These are phyloP conservation scores for Nicotiana benthamiana DNA, from an alignment of 257 asterid species.

Conservation along the genomic window DNA sequence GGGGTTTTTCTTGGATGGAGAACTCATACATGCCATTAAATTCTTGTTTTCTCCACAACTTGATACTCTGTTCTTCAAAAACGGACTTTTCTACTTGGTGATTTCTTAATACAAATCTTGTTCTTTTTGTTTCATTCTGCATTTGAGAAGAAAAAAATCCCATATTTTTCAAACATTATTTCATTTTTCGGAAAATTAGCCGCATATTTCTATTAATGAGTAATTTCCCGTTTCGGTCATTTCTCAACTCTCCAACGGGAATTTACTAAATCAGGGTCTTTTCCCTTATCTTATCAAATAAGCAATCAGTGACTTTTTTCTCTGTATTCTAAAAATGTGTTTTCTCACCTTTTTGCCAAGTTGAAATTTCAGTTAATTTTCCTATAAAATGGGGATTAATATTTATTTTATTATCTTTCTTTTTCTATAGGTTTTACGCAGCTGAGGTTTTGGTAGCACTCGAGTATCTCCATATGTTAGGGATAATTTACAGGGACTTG, in stretches of 20 bases:
- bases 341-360: background rate
- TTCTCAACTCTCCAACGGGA: conserved; percentile 18
- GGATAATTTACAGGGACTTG: conserved; percentile 77
- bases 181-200: conserved; percentile 7
- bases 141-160: background rate
- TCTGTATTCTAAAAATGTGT: conserved; percentile 1
- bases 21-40: conserved; percentile 18
- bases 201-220: conserved; percentile 18
- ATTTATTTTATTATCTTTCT: background rate
- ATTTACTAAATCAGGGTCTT: conserved; percentile 17
- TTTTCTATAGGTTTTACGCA: conserved; percentile 58
- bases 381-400: background rate
- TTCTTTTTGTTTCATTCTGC: conserved; percentile 19
- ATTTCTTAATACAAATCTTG: conserved; percentile 2
- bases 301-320: conserved; percentile 19
- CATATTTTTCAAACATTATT: background rate
- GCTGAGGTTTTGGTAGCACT: conserved; percentile 87
- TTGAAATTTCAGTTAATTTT: background rate
- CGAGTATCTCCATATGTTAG: conserved; percentile 91
- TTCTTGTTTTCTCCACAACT: conserved; percentile 16
- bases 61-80: conserved; percentile 12
- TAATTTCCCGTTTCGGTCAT: conserved; percentile 16
- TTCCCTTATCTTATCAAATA: conserved; percentile 23
- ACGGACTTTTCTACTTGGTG: conserved; percentile 13
- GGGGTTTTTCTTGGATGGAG: background rate